These are phyloP conservation scores for Monosporozyma aquatica DNA, from an alignment of 805 yeast genomes.

Conservation along the genomic window DNA sequence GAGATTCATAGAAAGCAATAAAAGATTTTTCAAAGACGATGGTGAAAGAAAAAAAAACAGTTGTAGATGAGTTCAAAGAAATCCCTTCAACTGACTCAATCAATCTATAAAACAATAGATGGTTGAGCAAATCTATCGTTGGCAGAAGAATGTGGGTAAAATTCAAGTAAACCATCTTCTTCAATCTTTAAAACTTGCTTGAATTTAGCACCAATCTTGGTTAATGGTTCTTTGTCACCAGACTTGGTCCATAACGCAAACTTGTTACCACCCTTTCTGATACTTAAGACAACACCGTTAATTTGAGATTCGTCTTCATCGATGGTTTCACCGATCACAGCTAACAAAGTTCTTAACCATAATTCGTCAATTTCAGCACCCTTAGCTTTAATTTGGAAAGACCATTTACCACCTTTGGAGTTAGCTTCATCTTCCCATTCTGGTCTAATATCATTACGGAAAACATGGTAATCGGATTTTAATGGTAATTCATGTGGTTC, in stretches of 20 bases:
- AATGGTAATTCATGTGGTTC: constrained; percentile 83
- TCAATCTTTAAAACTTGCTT: constrained; percentile 73
- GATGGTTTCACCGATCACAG: constrained; percentile 91
- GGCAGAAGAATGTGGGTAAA: constrained; percentile 34
- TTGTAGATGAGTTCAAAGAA: no score
- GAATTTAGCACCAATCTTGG: constrained; percentile 75
- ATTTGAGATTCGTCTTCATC: constrained; percentile 79
- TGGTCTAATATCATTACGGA: constrained; percentile 88
- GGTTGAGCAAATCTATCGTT: constrained; percentile 29
- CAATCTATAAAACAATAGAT: constrained; percentile 26
- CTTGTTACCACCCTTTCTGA: constrained; percentile 73
- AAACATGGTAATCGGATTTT: constrained; percentile 89
- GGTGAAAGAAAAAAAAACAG: no score
- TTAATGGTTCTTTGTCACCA: constrained; percentile 52
- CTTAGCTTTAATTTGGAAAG: constrained; percentile 61
- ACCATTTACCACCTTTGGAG: constrained; percentile 91
- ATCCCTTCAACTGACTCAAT: no score
- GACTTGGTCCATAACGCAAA: constrained; percentile 92
- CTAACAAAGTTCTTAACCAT: constrained; percentile 83
- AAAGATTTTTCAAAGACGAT: no score
- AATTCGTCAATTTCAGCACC: constrained; percentile 66
- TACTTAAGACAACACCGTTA: constrained; percentile 86
- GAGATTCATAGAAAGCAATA: no score
- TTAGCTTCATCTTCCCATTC: constrained; percentile 96
- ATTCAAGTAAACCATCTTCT: constrained; percentile 72